Base-by-base conservation (phyloP, 164 flowering plant genomes). In the Berberis thunbergii region DNA sequence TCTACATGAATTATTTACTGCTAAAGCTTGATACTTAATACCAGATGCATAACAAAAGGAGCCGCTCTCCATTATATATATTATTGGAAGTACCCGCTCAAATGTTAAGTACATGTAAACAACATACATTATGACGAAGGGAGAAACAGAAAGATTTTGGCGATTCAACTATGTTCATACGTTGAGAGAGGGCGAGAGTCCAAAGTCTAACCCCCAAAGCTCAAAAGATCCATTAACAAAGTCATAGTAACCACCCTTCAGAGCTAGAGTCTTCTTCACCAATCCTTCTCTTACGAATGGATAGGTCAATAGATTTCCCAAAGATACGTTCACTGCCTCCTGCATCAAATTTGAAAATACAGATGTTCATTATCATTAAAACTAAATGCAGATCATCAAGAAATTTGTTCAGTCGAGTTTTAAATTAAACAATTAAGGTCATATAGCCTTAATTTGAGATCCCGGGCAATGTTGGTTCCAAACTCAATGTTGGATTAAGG, bases 241-340 rank as follows among this genome's bases (percentile, higher is more conserved):
- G 65, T 94, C 92, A 49, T 91, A 91, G 81, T 91, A 74, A 0
- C 87, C 99, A 1, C 99, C 99, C 77, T 91, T 84, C 59, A 94
- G 56, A 11, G 84, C 79, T 6, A 94, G 75, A 1, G 87, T 94
- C 61, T 81, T 83, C 40, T 91, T 87, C 78, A 77, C 75, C 77
- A 91, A 62, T 1, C 91, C 96, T 1, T 89, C 86, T 78, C 85
- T 87, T 52, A 91, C 99, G 67, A 91, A 94, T 49, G 99, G 99
- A 54, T 94, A 94, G 0, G 86, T 80, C 39, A 91, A 75, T 73
- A 91, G 69, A 78, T 94, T 87, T 54, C 78, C 83, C 43, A 94
- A 83, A 2, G 97, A 91, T 3, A 82, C 85, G 67, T 91, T 89
- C 77, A 94, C 99, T 0, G 99, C 86, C 69, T 87, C 99, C 99